These are phyloP conservation scores for Ophiostoma populinum DNA, from an alignment of 2,329 filamentous ascomycete genomes.

Conservation along the genomic window DNA sequence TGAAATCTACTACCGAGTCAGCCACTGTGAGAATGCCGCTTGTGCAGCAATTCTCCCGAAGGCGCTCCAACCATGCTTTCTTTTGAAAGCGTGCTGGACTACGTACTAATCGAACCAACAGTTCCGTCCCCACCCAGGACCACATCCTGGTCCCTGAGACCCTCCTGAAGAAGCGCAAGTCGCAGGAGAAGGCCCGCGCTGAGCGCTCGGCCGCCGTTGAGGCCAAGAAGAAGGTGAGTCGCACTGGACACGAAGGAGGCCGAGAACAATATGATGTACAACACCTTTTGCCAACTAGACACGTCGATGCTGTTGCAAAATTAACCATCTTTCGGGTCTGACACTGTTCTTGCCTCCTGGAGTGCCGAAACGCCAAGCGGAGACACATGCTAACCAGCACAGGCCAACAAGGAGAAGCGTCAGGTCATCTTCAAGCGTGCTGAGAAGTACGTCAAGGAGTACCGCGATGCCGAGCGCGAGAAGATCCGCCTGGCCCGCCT, in stretches of 20 bases:
- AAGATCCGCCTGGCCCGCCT: conserved; percentile 84
- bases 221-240: conserved; percentile 73
- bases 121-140: conserved; percentile 83
- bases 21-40: conserved; percentile 82
- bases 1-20: conserved; percentile 70
- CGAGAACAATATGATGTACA: conserved; percentile 60
- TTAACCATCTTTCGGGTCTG: conserved; percentile 99
- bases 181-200: conserved; percentile 96
- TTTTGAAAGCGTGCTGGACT: conserved; percentile 47
- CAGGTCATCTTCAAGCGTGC: conserved; percentile 98
- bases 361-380: no score
- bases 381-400: conserved; percentile 13
- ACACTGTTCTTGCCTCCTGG: conserved; percentile 28
- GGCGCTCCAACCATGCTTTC: conserved; percentile 44
- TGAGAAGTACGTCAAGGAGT: conserved; percentile 99
- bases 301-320: conserved; percentile 93
- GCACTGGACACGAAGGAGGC: conserved; percentile 9
- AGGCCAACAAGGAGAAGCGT: conserved; percentile 99
- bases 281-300: conserved; percentile 81
- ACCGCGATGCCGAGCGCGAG: conserved; percentile 95
- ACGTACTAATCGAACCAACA: conserved; percentile 63
- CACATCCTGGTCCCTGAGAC: conserved; percentile 98
- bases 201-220: conserved; percentile 62
- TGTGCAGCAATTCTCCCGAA: conserved; percentile 86
- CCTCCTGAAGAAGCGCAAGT: conserved; percentile 99